phyloP scores from a whole-genome alignment of 2,329 filamentous ascomycete genomes.

The Acrocalymma vagum region DNA sequence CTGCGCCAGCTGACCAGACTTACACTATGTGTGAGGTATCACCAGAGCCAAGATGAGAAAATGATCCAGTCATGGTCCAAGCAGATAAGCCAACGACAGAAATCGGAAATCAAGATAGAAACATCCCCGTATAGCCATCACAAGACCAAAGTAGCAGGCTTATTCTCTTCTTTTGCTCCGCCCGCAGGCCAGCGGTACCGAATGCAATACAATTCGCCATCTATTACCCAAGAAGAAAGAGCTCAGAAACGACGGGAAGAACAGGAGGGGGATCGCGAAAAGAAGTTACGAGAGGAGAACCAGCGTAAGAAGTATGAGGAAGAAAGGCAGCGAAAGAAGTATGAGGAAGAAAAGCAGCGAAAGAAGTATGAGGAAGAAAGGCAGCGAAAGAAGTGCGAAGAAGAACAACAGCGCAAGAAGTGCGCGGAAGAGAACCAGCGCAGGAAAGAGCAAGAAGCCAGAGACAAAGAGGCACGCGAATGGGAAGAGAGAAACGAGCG shows the following conservation, averaged over 20 bases:
- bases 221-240: slow-evolving; percentile 4
- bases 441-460: slow-evolving; percentile 8
- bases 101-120: neutral
- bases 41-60: slow-evolving; percentile 6
- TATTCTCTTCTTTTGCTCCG: slow-evolving; percentile 1
- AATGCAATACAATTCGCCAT: slow-evolving; percentile 2
- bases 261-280: neutral
- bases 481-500: slow-evolving; percentile 15
- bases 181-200: slow-evolving; percentile 4
- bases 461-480: slow-evolving; percentile 8
- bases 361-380: slow-evolving; percentile 5
- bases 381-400: neutral
- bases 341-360: slow-evolving; percentile 3
- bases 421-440: slow-evolving; percentile 1
- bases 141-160: neutral
- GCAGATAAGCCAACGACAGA: slow-evolving; percentile 5
- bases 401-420: slow-evolving; percentile 1
- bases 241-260: slow-evolving; percentile 3
- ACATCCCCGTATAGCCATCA: neutral
- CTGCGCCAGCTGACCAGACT: slow-evolving; percentile 3
- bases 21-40: slow-evolving; percentile 12
- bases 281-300: too few species aligned
- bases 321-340: slow-evolving; percentile 1
- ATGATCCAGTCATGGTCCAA: slow-evolving; percentile 8
- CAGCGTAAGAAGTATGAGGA: slow-evolving; percentile 1